These are phyloP conservation scores for Trichoderma reesei DNA, from an alignment of 495 filamentous ascomycete species.

Conservation along the genomic window DNA sequence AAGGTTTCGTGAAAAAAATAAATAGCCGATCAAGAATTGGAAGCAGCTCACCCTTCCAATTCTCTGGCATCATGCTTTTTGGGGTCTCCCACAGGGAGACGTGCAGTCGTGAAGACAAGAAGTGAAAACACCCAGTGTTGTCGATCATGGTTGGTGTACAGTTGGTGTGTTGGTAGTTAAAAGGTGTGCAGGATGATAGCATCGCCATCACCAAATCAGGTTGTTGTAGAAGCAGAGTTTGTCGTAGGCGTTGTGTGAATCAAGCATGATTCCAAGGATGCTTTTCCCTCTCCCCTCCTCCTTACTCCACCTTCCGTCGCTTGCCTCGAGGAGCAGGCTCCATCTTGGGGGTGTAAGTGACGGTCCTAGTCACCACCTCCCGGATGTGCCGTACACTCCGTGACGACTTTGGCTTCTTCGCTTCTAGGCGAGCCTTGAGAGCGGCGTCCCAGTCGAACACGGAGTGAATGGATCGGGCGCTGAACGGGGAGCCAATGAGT, in stretches of 20 bases:
- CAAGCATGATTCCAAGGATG: not conserved
- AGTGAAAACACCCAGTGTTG: constrained; percentile 4
- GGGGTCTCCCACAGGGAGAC: not conserved
- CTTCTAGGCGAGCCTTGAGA: constrained; percentile 32
- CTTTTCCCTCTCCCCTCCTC: not conserved
- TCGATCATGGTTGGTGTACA: constrained; percentile 8
- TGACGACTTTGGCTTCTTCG: constrained; percentile 27
- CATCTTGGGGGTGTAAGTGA: constrained; percentile 63
- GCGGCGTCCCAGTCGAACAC: constrained; percentile 54
- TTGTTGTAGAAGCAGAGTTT: not conserved
- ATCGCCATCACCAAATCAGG: not conserved
- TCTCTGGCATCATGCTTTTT: not conserved
- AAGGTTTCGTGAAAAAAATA: constrained; percentile 5
- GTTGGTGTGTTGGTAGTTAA: not conserved
- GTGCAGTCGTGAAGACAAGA: not conserved
- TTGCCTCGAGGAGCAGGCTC: constrained; percentile 66
- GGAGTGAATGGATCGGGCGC: constrained; percentile 45
- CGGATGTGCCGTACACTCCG: constrained; percentile 46
- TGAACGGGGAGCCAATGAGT: constrained; percentile 30
- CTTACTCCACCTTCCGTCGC: constrained; percentile 55
- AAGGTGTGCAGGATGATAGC: not conserved
- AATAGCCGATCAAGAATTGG: not conserved
- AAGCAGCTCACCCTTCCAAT: not conserved
- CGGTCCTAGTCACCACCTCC: constrained; percentile 66
- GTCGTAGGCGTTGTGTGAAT: not conserved